These are phyloP conservation scores for Cercospora berteroae DNA, from an alignment of 2,329 filamentous ascomycete genomes.

Conservation along the genomic window DNA sequence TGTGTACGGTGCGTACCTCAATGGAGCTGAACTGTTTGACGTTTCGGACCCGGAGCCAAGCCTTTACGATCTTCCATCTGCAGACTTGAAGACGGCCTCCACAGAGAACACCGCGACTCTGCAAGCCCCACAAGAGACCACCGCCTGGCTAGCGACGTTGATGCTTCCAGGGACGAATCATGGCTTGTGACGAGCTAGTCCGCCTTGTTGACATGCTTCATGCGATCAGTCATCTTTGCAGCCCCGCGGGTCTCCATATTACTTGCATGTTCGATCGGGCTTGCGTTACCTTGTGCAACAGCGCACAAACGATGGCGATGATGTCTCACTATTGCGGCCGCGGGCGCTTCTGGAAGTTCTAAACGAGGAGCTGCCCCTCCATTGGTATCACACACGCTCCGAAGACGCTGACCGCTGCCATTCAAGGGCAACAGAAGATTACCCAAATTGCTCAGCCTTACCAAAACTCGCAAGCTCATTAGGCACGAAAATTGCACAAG, in stretches of 20 bases:
- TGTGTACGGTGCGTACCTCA: neutral
- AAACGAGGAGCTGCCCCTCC: neutral
- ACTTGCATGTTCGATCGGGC: conserved; percentile 13
- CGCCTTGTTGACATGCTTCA: neutral
- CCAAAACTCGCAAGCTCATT: neutral
- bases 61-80: neutral
- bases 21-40: neutral
- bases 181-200: neutral
- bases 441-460: conserved; percentile 14
- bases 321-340: conserved; percentile 1
- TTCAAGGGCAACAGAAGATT: neutral
- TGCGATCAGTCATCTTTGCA: conserved; percentile 7
- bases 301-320: neutral
- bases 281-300: conserved; percentile 10
- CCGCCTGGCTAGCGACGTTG: neutral
- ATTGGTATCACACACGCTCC: neutral
- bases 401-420: neutral
- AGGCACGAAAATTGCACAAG: conserved; percentile 1
- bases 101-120: neutral
- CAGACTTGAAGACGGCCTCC: neutral
- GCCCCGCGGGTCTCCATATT: conserved; percentile 14
- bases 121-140: neutral
- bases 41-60: neutral
- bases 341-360: conserved; percentile 6
- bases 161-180: neutral